Evolutionary conservation across 306 rosid genomes (phyloP), one percentile per base, ranked within the genome.

Genomic region (Citrullus mucosospermus): DNA sequence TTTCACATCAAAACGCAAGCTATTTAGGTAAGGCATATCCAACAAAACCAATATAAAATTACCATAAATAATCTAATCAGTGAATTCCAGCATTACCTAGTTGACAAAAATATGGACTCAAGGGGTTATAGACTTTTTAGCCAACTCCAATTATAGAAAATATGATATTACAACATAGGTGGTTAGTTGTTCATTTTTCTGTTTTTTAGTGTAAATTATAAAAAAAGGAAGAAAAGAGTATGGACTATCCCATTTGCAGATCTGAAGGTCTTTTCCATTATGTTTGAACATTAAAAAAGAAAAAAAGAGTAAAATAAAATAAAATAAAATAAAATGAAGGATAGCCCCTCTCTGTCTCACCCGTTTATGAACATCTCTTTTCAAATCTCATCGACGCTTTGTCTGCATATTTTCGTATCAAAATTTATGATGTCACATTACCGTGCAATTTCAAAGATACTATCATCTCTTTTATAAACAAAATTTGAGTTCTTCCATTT

Each of bases 11-110:
- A 22, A 73, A 53, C 16, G 25, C 61, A 73, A 73, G 22, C 14
- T 51, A 28, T 12, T 50, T 51, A 48, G 60, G 77, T 32, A 48
- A 15, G 11, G 6, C 55, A 28, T 55, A 51, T 51, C 61, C 9
- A 53, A 74, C 77, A 48, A 74, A 74, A 74, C 62, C 36, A 74
- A 53, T 74, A 74, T 74, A 30, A 74, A 68, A 68, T 68, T 43
- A 43, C 55, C 32, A 41, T 8, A 8, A 66, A 15, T 5, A 65
- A 7, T 17, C 46, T 65, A 65, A n/a, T 68, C 30, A 41, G 54
- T 68, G 75, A 68, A 36, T 39, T 39, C 30, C 75, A 41, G 54
- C 75, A 41, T 39, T 22, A 13, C 4, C 75, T 22, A 48, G 32
- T 71, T 12, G 10, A 44, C 72, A 44, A 44, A 70, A 72, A 14